Conservation (phyloP, 768 basidiomycete genomes). For the Lactarius sanguifluus region DNA sequence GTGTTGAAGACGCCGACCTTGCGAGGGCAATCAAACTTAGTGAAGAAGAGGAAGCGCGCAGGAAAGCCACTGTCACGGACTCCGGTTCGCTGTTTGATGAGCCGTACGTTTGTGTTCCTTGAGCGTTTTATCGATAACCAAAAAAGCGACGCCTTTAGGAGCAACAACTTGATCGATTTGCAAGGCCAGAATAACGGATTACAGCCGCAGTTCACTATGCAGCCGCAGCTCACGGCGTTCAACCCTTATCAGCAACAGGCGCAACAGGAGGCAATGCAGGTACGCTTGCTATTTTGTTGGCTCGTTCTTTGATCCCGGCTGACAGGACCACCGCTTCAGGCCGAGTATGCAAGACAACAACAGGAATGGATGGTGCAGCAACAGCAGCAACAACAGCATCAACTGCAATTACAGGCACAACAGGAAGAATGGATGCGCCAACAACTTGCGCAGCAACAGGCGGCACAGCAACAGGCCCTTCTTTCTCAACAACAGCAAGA, state of each 20-base stretch:
- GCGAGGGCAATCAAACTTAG: conserved; percentile 80
- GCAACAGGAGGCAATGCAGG: conserved; percentile 84
- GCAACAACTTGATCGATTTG: conserved; percentile 19
- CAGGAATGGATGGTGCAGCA: conserved; percentile 71
- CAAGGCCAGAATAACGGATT: conserved; percentile 36
- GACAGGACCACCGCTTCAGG: conserved; percentile 33
- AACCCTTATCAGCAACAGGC: conserved; percentile 94
- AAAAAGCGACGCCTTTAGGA: conserved; percentile 8
- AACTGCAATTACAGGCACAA: conserved; percentile 47
- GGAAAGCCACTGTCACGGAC: conserved; percentile 69
- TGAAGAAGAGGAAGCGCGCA: conserved; percentile 83
- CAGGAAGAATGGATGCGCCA: conserved; percentile 63
- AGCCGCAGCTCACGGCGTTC: conserved; percentile 88
- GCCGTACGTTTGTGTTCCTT: conserved; percentile 50
- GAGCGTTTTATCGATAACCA: conserved; percentile 11
- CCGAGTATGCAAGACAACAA: conserved; percentile 49
- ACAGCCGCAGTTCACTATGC: conserved; percentile 78
- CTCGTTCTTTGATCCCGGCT: background rate
- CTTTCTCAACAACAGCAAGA: conserved; percentile 40
- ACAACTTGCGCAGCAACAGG: conserved; percentile 58
- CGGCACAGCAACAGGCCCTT: conserved; percentile 45
- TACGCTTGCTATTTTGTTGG: conserved; percentile 21
- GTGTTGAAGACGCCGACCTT: conserved; percentile 80
- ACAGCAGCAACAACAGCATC: conserved; percentile 43
- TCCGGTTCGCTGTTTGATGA: conserved; percentile 84